These are phyloP conservation scores for Aureobasidium pullulans DNA, from an alignment of 2,329 filamentous ascomycete species.

Conservation along the genomic window DNA sequence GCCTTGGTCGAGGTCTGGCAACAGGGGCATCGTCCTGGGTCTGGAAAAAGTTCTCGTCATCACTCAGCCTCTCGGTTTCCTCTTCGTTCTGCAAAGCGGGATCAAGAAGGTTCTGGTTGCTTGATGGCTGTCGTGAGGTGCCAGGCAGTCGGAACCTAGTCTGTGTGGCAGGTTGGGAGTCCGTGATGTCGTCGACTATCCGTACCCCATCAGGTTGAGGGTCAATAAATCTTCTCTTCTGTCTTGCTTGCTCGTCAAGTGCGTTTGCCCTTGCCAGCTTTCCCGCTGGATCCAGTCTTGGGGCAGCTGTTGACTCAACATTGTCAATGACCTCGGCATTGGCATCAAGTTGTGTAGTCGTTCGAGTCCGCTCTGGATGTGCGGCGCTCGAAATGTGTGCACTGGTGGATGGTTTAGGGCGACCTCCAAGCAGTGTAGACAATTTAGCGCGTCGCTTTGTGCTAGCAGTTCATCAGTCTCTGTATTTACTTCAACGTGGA, in stretches of 20 bases:
- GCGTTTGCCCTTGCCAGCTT: background rate
- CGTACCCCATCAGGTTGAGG: slow-evolving; percentile 32
- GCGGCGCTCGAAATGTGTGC: background rate
- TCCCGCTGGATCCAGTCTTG: background rate
- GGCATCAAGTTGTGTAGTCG: background rate
- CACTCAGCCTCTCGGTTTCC: slow-evolving; percentile 27
- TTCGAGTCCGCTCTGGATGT: background rate
- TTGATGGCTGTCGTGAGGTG: background rate
- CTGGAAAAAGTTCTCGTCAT: slow-evolving; percentile 40
- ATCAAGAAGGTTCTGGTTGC: background rate
- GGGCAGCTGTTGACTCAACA: background rate
- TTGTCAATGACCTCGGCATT: background rate
- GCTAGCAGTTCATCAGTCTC: background rate
- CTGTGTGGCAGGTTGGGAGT: background rate
- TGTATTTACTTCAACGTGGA: background rate
- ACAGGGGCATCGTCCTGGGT: slow-evolving; percentile 27
- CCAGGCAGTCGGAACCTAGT: background rate
- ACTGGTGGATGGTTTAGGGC: background rate
- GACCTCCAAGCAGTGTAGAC: background rate
- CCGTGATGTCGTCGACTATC: slow-evolving; percentile 17
- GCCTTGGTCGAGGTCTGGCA: slow-evolving; percentile 16
- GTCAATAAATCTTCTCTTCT: slow-evolving; percentile 30
- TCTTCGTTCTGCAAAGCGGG: slow-evolving; percentile 14
- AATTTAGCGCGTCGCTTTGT: background rate
- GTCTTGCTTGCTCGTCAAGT: slow-evolving; percentile 7